Percentiles rank a stretch among this genome's conserved stretches.
Conservation (phyloP, 805 yeast species). For the Candida mattraensis region DNA sequence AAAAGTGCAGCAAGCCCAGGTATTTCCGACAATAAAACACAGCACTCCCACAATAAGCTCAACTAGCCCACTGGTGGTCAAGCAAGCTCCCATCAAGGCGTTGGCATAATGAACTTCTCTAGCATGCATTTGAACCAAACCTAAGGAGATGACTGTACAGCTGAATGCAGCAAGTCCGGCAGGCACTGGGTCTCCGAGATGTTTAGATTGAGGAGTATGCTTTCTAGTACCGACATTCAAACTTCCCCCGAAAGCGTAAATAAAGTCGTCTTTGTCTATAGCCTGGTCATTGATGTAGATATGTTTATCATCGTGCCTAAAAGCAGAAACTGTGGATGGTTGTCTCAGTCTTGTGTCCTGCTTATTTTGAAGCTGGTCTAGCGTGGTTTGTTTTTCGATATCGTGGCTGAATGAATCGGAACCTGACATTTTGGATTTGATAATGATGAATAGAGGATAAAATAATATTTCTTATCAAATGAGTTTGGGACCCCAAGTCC, state of each 20-base stretch:
- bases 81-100: slow-evolving; percentile 44
- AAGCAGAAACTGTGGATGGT: slow-evolving; percentile 23
- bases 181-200: slow-evolving; percentile 50
- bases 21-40: slow-evolving; percentile 50
- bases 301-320: slow-evolving; percentile 42
- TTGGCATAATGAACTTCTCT: slow-evolving; percentile 44
- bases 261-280: slow-evolving; percentile 54
- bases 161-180: slow-evolving; percentile 53
- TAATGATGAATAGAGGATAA: background rate
- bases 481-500: slow-evolving; percentile 5
- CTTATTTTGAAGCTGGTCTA: slow-evolving; percentile 6
- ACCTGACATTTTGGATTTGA: slow-evolving; percentile 16
- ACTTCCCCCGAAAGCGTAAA: slow-evolving; percentile 64
- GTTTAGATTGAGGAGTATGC: slow-evolving; percentile 24
- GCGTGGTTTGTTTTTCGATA: slow-evolving; percentile 27
- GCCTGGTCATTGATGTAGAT: slow-evolving; percentile 42
- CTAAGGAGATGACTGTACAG: slow-evolving; percentile 46
- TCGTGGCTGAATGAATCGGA: slow-evolving; percentile 28
- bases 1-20: slow-evolving; percentile 56
- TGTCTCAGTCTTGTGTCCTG: slow-evolving; percentile 5
- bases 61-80: slow-evolving; percentile 51
- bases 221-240: slow-evolving; percentile 42
- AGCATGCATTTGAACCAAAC: slow-evolving; percentile 47
- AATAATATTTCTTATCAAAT: slow-evolving; percentile 8
- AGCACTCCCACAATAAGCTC: slow-evolving; percentile 52